These are phyloP conservation scores for Auriscalpium vulgare DNA, from an alignment of 768 basidiomycete genomes.

Conservation along the genomic window DNA sequence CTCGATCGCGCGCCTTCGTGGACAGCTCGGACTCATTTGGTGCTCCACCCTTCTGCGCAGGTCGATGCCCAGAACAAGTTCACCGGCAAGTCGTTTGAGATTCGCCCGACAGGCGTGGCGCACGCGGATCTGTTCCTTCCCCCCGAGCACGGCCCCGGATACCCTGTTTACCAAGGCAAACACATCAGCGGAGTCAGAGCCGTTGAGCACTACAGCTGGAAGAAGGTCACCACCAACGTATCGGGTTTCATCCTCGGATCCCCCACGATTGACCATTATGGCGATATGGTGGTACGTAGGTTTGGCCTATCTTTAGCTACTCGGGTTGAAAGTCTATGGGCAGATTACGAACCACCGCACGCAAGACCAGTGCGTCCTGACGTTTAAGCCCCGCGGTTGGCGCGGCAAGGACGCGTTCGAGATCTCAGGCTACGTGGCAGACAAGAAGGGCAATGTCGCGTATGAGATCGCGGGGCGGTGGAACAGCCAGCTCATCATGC, in stretches of 20 bases:
- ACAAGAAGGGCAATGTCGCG: conserved; percentile 51
- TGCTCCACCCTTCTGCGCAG: conserved; percentile 26
- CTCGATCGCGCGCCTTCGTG: not conserved
- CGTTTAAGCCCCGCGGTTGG: conserved; percentile 97
- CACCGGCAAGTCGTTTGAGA: conserved; percentile 94
- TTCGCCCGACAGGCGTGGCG: conserved; percentile 89
- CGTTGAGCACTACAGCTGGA: conserved; percentile 90
- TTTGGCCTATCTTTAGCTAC: not conserved
- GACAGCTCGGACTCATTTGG: not conserved
- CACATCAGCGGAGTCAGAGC: conserved; percentile 30
- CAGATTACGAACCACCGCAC: conserved; percentile 88
- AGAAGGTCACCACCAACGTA: conserved; percentile 86
- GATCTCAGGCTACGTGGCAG: conserved; percentile 78
- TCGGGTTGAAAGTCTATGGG: not conserved
- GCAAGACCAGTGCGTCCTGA: conserved; percentile 76
- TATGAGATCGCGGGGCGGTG: conserved; percentile 94
- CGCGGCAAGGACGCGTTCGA: conserved; percentile 87
- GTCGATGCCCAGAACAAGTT: conserved; percentile 97
- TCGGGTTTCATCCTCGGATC: conserved; percentile 89
- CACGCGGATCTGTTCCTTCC: conserved; percentile 81
- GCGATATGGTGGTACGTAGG: conserved; percentile 79
- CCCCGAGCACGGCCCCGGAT: conserved; percentile 49
- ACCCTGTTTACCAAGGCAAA: conserved; percentile 44
- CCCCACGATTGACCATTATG: conserved; percentile 57
- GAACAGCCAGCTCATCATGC: conserved; percentile 91